These are phyloP conservation scores for Trichaptum fuscoviolaceum DNA, from an alignment of 768 basidiomycete genomes.

Conservation along the genomic window DNA sequence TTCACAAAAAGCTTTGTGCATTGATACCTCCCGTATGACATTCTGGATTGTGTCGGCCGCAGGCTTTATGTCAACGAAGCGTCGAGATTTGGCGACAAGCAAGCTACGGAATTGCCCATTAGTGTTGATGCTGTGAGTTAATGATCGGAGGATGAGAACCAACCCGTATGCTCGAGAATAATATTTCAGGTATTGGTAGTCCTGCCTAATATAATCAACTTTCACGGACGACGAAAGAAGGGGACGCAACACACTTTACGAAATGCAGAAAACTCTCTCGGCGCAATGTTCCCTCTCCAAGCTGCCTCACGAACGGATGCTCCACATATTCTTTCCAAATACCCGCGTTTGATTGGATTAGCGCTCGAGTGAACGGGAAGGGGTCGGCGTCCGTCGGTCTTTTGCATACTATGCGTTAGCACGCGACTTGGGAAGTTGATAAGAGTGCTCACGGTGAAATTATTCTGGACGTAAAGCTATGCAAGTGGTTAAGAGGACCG, in stretches of 20 bases:
- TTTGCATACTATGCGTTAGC: neutral
- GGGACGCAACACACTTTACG: constrained; percentile 53
- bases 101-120: constrained; percentile 38
- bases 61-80: constrained; percentile 54
- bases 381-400: constrained; percentile 58
- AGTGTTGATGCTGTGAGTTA: neutral
- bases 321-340: constrained; percentile 74
- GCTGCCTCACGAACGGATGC: constrained; percentile 76
- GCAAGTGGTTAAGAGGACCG: constrained; percentile 86
- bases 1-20: constrained; percentile 68
- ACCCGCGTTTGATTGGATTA: constrained; percentile 50
- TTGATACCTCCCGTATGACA: constrained; percentile 63
- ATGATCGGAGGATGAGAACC: constrained; percentile 14
- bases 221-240: neutral
- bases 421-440: neutral
- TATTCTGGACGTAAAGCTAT: constrained; percentile 41
- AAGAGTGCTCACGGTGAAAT: constrained; percentile 52
- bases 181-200: constrained; percentile 77
- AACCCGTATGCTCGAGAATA: constrained; percentile 81
- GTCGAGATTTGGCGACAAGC: constrained; percentile 70
- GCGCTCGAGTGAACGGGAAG: constrained; percentile 60
- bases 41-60: constrained; percentile 60
- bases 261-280: constrained; percentile 73
- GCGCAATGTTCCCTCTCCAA: constrained; percentile 69
- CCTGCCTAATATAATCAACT: constrained; percentile 46